A percentile compares a stretch with the other conserved stretches of the same genome.
phyloP scores from a whole-genome alignment of 441 rosid genomes.

The Populus hybrid region DNA sequence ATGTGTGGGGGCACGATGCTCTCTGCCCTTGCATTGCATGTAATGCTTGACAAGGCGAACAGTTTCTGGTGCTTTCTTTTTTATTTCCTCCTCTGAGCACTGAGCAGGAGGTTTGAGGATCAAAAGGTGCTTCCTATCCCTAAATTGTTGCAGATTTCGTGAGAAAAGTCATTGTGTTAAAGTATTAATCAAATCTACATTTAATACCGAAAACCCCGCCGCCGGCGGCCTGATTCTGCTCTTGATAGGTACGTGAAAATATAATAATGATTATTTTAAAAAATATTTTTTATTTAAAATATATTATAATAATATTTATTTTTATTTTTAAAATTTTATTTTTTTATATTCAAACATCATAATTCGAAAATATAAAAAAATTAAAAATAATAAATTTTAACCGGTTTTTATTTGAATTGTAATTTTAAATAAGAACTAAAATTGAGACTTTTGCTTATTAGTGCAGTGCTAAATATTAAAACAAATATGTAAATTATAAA shows the following conservation, averaged over 20 bases:
- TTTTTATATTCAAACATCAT: too few species aligned
- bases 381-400: too few species aligned
- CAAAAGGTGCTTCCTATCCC: background rate
- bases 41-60: background rate
- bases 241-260: fast-evolving
- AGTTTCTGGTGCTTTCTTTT: background rate
- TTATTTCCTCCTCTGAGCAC: background rate
- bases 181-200: background rate
- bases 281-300: too few species aligned
- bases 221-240: background rate
- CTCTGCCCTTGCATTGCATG: too few species aligned
- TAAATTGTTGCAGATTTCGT: background rate
- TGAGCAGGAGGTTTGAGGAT: background rate
- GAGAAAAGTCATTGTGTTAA: background rate
- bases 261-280: too few species aligned
- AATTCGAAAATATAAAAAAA: too few species aligned
- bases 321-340: too few species aligned
- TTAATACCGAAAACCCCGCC: background rate
- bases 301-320: too few species aligned
- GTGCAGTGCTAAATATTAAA: too few species aligned
- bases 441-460: too few species aligned
- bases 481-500: too few species aligned
- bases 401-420: fast-evolving
- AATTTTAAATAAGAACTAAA: too few species aligned
- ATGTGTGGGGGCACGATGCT: background rate